Percentiles rank a stretch among this genome's conserved stretches.
Evolutionary conservation across 2,329 filamentous ascomycete species (phyloP).

Genomic region (Fusarium chaquense): DNA sequence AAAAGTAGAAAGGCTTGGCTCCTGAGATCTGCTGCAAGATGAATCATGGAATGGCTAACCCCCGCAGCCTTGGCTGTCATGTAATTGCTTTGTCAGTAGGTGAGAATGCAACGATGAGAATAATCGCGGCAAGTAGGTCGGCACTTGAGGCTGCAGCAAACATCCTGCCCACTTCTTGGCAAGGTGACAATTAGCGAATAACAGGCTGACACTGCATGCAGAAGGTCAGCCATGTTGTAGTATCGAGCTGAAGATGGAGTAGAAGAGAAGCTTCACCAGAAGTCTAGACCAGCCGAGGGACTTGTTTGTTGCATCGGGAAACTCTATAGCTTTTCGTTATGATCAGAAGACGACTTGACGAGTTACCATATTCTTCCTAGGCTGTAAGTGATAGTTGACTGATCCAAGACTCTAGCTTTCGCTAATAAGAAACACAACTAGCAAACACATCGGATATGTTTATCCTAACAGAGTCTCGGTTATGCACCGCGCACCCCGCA

Average conservation of each 20-base stretch:
- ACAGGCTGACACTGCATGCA: not conserved
- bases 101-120: not conserved
- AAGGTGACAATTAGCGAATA: not conserved
- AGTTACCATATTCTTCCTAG: not conserved
- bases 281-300: not conserved
- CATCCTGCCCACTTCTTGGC: not conserved
- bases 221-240: not conserved
- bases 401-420: not conserved
- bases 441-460: not conserved
- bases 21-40: not conserved
- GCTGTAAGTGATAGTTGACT: not conserved
- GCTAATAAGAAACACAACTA: not conserved
- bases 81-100: constrained; percentile 7
- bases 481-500: constrained; percentile 32
- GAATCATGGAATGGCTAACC: not conserved
- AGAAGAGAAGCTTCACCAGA: not conserved
- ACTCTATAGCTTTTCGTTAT: too few species aligned
- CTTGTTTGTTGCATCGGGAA: not conserved
- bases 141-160: not conserved
- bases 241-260: not conserved
- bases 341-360: not conserved
- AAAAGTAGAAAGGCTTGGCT: not conserved
- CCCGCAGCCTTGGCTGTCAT: not conserved
- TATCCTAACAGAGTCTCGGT: not conserved
- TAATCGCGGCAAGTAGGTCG: constrained; percentile 7